Evolutionary conservation across 495 filamentous ascomycete species (phyloP).

Genomic region (Hypoxylon trugodes): DNA sequence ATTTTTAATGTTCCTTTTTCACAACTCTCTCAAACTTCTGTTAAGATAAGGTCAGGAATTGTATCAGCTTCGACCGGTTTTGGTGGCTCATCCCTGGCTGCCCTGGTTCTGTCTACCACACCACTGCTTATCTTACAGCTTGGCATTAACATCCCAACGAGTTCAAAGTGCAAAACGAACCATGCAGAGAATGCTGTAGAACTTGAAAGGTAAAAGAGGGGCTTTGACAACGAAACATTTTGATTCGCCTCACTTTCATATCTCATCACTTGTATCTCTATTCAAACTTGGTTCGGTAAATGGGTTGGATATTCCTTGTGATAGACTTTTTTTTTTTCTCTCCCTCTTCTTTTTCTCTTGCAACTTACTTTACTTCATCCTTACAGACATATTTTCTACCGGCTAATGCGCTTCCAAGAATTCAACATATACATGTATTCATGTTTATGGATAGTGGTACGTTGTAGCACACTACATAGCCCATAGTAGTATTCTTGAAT

Average conservation of each 20-base stretch:
- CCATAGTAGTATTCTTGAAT: too few relatives aligned
- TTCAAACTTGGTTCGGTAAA: not conserved
- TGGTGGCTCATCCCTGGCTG: slow-evolving; percentile 3
- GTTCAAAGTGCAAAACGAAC: slow-evolving; percentile 1
- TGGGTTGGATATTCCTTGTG: too few relatives aligned
- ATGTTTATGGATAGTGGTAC: too few relatives aligned
- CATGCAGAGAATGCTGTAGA: not conserved
- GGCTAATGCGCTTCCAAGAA: too few relatives aligned
- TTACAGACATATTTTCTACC: too few relatives aligned
- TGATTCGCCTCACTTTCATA: slow-evolving; percentile 31
- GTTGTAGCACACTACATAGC: too few relatives aligned
- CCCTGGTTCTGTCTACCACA: slow-evolving; percentile 1
- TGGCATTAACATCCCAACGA: slow-evolving; percentile 17
- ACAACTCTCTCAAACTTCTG: slow-evolving; percentile 15
- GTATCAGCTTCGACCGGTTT: slow-evolving; percentile 7
- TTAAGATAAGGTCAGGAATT: slow-evolving; percentile 30
- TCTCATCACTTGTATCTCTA: not conserved
- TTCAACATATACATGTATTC: too few relatives aligned
- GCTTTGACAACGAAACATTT: slow-evolving; percentile 7
- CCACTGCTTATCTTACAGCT: slow-evolving; percentile 6
- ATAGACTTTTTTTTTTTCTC: not conserved
- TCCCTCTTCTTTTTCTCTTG: not conserved
- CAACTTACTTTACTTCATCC: not conserved
- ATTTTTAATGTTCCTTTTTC: slow-evolving; percentile 12
- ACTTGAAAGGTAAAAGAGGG: slow-evolving; percentile 20